Evolutionary conservation across 2,329 filamentous ascomycete genomes (phyloP).

Genomic region (Penicillium thymicola): DNA sequence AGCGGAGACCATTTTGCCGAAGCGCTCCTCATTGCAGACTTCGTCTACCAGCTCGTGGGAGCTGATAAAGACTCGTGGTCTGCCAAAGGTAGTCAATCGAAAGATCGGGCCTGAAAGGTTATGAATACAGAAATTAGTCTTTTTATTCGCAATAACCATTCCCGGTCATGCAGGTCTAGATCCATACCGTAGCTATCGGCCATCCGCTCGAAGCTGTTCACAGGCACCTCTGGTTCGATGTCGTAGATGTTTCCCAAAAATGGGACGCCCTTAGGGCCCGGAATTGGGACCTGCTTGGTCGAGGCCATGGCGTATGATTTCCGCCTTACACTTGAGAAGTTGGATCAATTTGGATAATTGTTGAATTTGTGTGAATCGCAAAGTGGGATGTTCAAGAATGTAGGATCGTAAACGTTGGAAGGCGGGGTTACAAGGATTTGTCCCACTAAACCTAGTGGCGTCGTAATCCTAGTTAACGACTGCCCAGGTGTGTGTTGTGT

Average conservation of each 20-base stretch:
- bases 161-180: neutral
- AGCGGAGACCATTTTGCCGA: slow-evolving; percentile 56
- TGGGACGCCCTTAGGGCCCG: slow-evolving; percentile 61
- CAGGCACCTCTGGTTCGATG: slow-evolving; percentile 58
- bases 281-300: slow-evolving; percentile 47
- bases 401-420: too few species aligned
- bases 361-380: neutral
- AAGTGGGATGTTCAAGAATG: neutral
- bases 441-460: neutral
- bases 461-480: neutral
- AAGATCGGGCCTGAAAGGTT: slow-evolving; percentile 54
- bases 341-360: neutral
- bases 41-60: slow-evolving; percentile 59
- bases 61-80: slow-evolving; percentile 48
- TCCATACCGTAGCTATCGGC: slow-evolving; percentile 63
- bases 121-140: neutral
- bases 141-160: neutral
- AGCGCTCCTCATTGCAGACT: slow-evolving; percentile 63
- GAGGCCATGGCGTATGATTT: slow-evolving; percentile 14
- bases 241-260: slow-evolving; percentile 64
- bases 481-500: neutral
- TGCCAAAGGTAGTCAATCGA: slow-evolving; percentile 51
- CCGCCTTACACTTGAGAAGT: neutral
- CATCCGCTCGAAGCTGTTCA: slow-evolving; percentile 55
- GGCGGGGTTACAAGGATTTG: neutral